These are phyloP conservation scores for Quercus lobata DNA, from an alignment of 331 rosid species.

Conservation along the genomic window DNA sequence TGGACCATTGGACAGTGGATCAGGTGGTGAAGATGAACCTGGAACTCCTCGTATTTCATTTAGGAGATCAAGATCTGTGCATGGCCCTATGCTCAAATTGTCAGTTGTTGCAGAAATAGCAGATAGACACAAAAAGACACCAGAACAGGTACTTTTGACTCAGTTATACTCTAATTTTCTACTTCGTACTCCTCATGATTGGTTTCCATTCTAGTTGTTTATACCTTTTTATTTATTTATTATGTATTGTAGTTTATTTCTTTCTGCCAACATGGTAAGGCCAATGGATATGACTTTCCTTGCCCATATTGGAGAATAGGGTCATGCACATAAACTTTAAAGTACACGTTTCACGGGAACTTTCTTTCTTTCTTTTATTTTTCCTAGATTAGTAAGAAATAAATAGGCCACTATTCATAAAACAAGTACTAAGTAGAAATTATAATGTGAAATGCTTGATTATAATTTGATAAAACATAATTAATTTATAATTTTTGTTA, in stretches of 20 bases:
- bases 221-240: not conserved
- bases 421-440: not conserved
- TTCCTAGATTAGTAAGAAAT: not conserved
- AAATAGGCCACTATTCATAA: not conserved
- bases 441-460: not conserved
- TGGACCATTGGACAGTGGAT: conserved; percentile 39
- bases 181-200: not conserved
- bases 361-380: not conserved
- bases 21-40: conserved; percentile 49
- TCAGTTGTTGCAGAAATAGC: conserved; percentile 42
- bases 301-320: not conserved
- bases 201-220: not conserved
- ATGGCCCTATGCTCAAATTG: conserved; percentile 51
- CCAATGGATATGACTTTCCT: not conserved
- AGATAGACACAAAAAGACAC: conserved; percentile 36
- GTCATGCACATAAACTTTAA: not conserved
- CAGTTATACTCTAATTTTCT: not conserved
- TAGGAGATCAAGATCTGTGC: conserved; percentile 47
- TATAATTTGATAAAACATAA: not conserved
- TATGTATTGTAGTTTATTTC: not conserved
- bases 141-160: conserved; percentile 36
- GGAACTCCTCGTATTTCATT: conserved; percentile 52
- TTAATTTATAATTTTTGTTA: not conserved
- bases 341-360: not conserved
- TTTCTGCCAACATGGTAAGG: not conserved